Percentiles rank a stretch among this genome's conserved stretches.
Evolutionary conservation across 1,284 basidiomycete genomes (phyloP).

Genomic region (Erythrobasidium hasegawianum): DNA sequence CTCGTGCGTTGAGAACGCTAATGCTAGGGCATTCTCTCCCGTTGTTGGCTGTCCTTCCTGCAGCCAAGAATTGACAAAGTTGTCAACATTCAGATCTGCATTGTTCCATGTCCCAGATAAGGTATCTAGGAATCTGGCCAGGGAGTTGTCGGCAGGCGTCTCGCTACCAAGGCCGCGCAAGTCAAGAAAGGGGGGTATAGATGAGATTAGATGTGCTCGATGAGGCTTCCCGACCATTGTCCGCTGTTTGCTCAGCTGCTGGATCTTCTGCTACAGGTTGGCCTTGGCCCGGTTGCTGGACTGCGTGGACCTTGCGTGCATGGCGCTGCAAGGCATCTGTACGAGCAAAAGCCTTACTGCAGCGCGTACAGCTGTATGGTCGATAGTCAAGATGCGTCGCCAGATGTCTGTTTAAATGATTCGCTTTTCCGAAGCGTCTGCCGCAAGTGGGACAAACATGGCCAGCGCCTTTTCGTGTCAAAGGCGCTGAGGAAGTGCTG

Average conservation of each 20-base stretch:
- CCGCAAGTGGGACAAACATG: constrained; percentile 5
- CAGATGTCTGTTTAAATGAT: constrained; percentile 16
- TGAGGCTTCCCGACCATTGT: too few species aligned
- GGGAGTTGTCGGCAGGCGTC: too few species aligned
- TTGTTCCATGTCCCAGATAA: too few species aligned
- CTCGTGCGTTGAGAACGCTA: not conserved
- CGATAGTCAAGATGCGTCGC: constrained; percentile 12
- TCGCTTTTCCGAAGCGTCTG: constrained; percentile 5
- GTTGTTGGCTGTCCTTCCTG: not conserved
- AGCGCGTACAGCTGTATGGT: constrained; percentile 8
- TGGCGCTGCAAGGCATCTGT: constrained; percentile 23
- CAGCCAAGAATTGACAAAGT: not conserved
- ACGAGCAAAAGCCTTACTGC: constrained; percentile 18
- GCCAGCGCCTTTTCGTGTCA: not conserved
- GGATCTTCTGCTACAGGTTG: too few species aligned
- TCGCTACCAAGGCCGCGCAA: too few species aligned
- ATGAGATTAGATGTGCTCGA: too few species aligned
- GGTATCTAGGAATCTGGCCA: too few species aligned
- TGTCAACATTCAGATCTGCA: not conserved
- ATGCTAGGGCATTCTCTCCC: not conserved
- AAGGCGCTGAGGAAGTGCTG: too few species aligned
- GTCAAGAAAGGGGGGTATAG: too few species aligned
- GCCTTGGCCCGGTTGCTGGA: not conserved
- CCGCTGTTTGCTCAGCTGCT: not conserved
- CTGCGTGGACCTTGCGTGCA: constrained; percentile 13